Base-by-base conservation (phyloP, 768 basidiomycete species). In the Sporobolomyces pararoseus region DNA sequence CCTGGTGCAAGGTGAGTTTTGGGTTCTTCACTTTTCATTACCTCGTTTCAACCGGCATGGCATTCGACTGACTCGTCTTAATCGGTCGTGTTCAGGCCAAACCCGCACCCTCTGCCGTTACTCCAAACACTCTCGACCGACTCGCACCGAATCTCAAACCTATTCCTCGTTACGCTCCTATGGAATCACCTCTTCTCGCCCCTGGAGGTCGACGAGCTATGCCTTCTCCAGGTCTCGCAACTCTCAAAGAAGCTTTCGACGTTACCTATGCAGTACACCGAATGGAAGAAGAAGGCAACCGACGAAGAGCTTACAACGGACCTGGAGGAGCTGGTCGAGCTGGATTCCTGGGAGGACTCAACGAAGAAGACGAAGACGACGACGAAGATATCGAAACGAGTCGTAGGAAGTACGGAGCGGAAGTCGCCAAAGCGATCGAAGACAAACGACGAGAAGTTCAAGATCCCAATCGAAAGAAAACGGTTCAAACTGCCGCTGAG, bases 241-340 rank as follows among this genome's bases (percentile, higher is more conserved):
- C 89, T 0, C 86, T 99, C 79, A 98, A 96, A 78, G 96, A 98
- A 78, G 94, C 96, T 5, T 98, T 99, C 80, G 96, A 99, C 79
- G 88, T 99, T 77, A 95, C 96, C 2, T 97, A 97, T 79, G 95
- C 96, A 5, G 96, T 99, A 0, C 96, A 99, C 80, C 87, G 95
- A 23, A 98, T 98, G 95, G 95, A 97, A 79, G 96, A 99, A 80
- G 96, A 99, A 80, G 95, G 93, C 19, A 90, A 89, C 0, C 84
- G 90, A 63, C 83, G 91, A 59, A 85, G 89, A 31, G 91, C 89
- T 53, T 89, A 89, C 80, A 87, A 89, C 63, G 88, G 87, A 16
- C 84, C 85, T 5, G 88, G 87, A 25, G 91, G 89, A 34, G 88
- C 87, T 0, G 88, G 87, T 23, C 90, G 89, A 29, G 89, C 86